Evolutionary conservation across 495 filamentous ascomycete species (phyloP).

Genomic region (Aspergillus cavernicola): DNA sequence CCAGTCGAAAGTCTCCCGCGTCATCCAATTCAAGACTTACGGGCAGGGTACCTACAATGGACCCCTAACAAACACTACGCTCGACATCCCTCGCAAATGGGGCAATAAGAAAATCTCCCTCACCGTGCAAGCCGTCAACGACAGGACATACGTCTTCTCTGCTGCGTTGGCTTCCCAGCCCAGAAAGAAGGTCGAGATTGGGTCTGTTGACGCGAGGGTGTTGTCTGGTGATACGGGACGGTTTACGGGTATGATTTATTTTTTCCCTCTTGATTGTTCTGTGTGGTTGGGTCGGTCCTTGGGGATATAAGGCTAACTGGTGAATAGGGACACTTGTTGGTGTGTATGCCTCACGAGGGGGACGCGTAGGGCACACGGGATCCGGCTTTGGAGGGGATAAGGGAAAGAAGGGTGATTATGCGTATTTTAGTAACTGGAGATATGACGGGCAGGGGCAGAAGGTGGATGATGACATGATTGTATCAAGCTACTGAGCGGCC

Average conservation of each 20-base stretch:
- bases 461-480: conserved; percentile 15
- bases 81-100: conserved; percentile 6
- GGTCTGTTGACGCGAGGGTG: conserved; percentile 8
- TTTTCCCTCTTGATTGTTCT: too few relatives aligned
- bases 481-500: conserved; percentile 1
- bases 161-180: neutral
- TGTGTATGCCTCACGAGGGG: conserved; percentile 11
- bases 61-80: neutral
- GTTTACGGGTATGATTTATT: conserved; percentile 15
- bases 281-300: too few relatives aligned
- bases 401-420: neutral
- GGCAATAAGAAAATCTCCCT: neutral
- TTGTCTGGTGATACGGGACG: conserved; percentile 15
- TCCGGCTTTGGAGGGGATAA: too few relatives aligned
- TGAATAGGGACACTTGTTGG: conserved; percentile 14
- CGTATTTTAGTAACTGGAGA: conserved; percentile 16
- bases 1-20: neutral
- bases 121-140: conserved; percentile 9
- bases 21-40: neutral
- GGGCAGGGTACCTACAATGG: conserved; percentile 13
- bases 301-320: neutral
- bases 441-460: conserved; percentile 18
- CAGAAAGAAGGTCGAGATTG: conserved; percentile 1
- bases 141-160: conserved; percentile 12
- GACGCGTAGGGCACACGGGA: neutral